phyloP scores from a whole-genome alignment of 2,329 filamentous ascomycete species.

The Beauveria medogensis region DNA sequence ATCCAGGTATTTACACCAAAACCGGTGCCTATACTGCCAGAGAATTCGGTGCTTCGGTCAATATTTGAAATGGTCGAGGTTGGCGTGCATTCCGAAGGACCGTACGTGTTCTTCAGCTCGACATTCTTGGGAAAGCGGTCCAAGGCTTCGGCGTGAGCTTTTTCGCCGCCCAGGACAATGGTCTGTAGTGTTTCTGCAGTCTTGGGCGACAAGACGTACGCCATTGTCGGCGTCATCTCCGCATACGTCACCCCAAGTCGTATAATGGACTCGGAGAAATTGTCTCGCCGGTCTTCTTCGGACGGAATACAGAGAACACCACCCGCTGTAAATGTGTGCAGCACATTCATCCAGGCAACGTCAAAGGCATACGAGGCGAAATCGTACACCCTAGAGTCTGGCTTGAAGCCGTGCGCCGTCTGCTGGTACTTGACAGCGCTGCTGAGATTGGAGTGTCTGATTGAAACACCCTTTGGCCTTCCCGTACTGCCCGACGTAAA shows the following conservation, averaged over 20 bases:
- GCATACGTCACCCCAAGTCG: conserved; percentile 14
- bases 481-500: conserved; percentile 48
- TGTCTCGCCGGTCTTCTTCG: conserved; percentile 14
- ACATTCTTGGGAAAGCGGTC: conserved; percentile 27
- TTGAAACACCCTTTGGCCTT: conserved; percentile 40
- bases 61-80: conserved; percentile 30
- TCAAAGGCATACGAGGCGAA: conserved; percentile 17
- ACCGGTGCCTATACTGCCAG: conserved; percentile 5
- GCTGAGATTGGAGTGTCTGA: conserved; percentile 16
- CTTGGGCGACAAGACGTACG: not conserved
- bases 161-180: conserved; percentile 10
- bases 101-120: conserved; percentile 36
- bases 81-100: conserved; percentile 39
- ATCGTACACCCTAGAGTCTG: not conserved
- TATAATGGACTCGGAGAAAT: conserved; percentile 14
- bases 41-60: conserved; percentile 16
- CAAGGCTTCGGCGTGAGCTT: conserved; percentile 37
- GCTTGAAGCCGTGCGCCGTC: conserved; percentile 1
- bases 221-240: conserved; percentile 11
- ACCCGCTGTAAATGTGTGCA: conserved; percentile 16
- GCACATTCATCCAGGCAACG: conserved; percentile 17
- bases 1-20: conserved; percentile 24
- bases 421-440: conserved; percentile 8
- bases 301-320: conserved; percentile 19
- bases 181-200: not conserved